Percentiles rank a stretch among this genome's conserved stretches.
These are phyloP conservation scores for Tricladium varicosporioides DNA, from an alignment of 2,329 filamentous ascomycete genomes.

Conservation along the genomic window DNA sequence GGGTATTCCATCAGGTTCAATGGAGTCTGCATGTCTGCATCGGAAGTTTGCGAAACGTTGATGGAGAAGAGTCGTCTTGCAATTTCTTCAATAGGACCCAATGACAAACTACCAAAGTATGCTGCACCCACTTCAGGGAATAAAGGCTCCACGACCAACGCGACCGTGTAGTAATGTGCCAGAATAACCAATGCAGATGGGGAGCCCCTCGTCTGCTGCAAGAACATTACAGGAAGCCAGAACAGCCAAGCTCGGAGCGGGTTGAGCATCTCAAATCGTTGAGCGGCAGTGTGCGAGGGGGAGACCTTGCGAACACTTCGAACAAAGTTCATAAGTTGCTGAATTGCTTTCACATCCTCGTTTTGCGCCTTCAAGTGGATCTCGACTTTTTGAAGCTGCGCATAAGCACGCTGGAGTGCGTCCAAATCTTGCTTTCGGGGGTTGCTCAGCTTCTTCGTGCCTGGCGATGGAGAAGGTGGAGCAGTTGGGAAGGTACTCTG, in stretches of 20 bases:
- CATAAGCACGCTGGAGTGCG: slow-evolving; percentile 64
- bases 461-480: slow-evolving; percentile 59
- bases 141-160: slow-evolving; percentile 82
- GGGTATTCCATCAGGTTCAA: slow-evolving; percentile 70
- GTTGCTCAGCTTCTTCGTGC: slow-evolving; percentile 56
- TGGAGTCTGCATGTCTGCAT: slow-evolving; percentile 58
- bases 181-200: slow-evolving; percentile 78
- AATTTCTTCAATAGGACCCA: slow-evolving; percentile 84
- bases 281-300: slow-evolving; percentile 67
- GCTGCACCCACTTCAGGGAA: slow-evolving; percentile 89
- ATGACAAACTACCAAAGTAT: slow-evolving; percentile 79
- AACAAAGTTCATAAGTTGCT: slow-evolving; percentile 70
- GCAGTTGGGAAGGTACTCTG: slow-evolving; percentile 71
- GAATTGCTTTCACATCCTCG: slow-evolving; percentile 66
- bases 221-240: slow-evolving; percentile 84
- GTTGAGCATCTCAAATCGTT: slow-evolving; percentile 88
- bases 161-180: slow-evolving; percentile 87
- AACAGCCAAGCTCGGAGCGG: slow-evolving; percentile 90
- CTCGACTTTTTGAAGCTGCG: slow-evolving; percentile 67
- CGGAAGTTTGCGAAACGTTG: slow-evolving; percentile 57
- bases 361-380: slow-evolving; percentile 65
- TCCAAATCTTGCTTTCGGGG: slow-evolving; percentile 69
- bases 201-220: slow-evolving; percentile 74
- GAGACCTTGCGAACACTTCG: slow-evolving; percentile 70
- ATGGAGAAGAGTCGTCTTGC: slow-evolving; percentile 70